These are phyloP conservation scores for Boechera retrofracta DNA, from an alignment of 345 rosid species.

Conservation along the genomic window DNA sequence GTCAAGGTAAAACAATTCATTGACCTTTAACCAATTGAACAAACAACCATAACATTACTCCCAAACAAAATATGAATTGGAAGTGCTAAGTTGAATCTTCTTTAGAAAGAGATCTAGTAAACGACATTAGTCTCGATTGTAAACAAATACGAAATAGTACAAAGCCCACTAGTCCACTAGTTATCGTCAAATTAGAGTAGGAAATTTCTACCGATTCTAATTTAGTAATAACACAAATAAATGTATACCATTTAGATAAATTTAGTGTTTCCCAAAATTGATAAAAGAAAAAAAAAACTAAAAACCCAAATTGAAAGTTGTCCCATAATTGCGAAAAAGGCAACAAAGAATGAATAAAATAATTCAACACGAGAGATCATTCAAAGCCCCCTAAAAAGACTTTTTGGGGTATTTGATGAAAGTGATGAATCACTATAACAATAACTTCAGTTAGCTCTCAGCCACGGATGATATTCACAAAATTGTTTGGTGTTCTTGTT, in stretches of 20 bases:
- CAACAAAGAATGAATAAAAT: neutral
- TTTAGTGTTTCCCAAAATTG: no score
- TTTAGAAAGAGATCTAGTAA: no score
- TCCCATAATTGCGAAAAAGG: neutral
- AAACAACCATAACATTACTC: neutral
- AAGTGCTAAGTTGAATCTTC: no score
- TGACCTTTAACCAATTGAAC: neutral
- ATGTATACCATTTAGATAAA: no score
- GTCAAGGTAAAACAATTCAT: neutral
- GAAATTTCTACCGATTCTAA: no score
- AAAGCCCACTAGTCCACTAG: no score
- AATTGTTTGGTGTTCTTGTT: neutral
- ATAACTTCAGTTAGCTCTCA: neutral
- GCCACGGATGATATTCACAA: neutral
- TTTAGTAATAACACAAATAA: no score
- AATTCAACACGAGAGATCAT: neutral
- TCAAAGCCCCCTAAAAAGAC: conserved; percentile 29
- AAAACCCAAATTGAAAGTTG: neutral
- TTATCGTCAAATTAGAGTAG: no score
- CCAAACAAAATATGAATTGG: no score
- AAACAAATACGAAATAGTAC: no score
- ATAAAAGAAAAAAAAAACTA: no score
- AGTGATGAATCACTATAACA: conserved; percentile 5
- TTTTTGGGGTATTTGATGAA: neutral
- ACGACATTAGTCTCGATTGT: no score